Evolutionary conservation across 2,329 filamentous ascomycete genomes (phyloP).

Genomic region (Helotiales sp.): DNA sequence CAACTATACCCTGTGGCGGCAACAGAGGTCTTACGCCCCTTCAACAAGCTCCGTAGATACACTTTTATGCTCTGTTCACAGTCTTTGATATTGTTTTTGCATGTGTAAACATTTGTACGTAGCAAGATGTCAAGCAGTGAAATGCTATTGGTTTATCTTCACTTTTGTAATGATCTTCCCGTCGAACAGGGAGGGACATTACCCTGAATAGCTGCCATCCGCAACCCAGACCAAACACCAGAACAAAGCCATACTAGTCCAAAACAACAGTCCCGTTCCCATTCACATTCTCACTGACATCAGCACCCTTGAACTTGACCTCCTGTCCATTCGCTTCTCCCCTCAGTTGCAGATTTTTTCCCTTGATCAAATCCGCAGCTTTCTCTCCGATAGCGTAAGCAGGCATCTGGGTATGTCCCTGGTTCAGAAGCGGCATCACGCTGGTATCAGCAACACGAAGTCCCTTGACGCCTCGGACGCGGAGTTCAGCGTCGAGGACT

Average conservation of each 20-base stretch:
- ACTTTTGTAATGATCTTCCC: no score
- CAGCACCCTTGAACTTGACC: background rate
- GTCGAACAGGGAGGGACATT: no score
- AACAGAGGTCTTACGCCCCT: no score
- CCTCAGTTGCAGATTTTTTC: slow-evolving; percentile 18
- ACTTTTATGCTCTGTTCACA: no score
- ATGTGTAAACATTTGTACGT: no score
- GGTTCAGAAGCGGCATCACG: slow-evolving; percentile 40
- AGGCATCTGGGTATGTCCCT: slow-evolving; percentile 56
- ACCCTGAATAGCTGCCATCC: no score
- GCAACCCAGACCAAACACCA: no score
- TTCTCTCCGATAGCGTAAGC: slow-evolving; percentile 59
- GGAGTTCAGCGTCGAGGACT: slow-evolving; percentile 28
- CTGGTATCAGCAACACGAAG: slow-evolving; percentile 31
- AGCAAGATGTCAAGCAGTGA: no score
- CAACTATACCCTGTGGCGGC: background rate
- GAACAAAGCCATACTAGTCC: no score
- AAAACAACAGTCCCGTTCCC: background rate
- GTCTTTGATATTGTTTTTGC: no score
- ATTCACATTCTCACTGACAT: background rate
- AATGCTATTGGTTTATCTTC: no score
- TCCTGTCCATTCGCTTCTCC: background rate
- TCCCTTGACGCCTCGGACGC: slow-evolving; percentile 27
- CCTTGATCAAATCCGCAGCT: slow-evolving; percentile 51
- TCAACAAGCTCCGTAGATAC: no score